These are phyloP conservation scores for Apiospora kogelbergensis DNA, from an alignment of 2,329 filamentous ascomycete species.

Conservation along the genomic window DNA sequence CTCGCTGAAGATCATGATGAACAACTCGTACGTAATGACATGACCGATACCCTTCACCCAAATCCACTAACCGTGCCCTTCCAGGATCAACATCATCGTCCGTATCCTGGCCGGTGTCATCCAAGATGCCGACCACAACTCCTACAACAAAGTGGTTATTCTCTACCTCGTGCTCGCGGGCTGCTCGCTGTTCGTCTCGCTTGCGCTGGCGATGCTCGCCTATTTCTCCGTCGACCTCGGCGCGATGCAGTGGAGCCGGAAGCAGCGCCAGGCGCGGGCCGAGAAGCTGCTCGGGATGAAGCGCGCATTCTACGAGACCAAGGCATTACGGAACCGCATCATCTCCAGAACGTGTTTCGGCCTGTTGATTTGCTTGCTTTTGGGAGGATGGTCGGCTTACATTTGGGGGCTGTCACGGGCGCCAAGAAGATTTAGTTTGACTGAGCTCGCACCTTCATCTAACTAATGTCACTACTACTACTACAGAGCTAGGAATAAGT, in stretches of 20 bases:
- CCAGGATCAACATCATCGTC: slow-evolving; percentile 59
- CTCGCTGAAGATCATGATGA: slow-evolving; percentile 60
- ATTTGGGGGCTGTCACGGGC: slow-evolving; percentile 46
- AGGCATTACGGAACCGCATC: slow-evolving; percentile 36
- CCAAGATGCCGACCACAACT: slow-evolving; percentile 57
- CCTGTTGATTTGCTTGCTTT: slow-evolving; percentile 42
- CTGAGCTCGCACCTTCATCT: too few species aligned
- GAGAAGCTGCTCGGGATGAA: slow-evolving; percentile 31
- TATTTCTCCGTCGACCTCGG: slow-evolving; percentile 42
- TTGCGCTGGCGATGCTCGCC: slow-evolving; percentile 38
- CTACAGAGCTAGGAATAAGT: too few species aligned
- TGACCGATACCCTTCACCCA: not conserved
- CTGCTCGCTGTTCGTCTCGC: slow-evolving; percentile 45
- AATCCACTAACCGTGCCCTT: not conserved
- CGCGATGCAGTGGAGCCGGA: slow-evolving; percentile 58
- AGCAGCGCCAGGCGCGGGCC: slow-evolving; percentile 41
- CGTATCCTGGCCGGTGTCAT: slow-evolving; percentile 57
- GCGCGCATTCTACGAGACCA: slow-evolving; percentile 42
- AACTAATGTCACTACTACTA: too few species aligned
- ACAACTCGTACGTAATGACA: slow-evolving; percentile 47
- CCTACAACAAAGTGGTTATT: slow-evolving; percentile 54
- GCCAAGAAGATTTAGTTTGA: not conserved
- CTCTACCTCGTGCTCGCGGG: slow-evolving; percentile 56
- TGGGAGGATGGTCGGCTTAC: slow-evolving; percentile 56
- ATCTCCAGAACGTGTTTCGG: slow-evolving; percentile 45